Evolutionary conservation across 2,329 filamentous ascomycete species (phyloP), one percentile per base, ranked within the genome.

Genomic region (Tolypocladium inflatum): DNA sequence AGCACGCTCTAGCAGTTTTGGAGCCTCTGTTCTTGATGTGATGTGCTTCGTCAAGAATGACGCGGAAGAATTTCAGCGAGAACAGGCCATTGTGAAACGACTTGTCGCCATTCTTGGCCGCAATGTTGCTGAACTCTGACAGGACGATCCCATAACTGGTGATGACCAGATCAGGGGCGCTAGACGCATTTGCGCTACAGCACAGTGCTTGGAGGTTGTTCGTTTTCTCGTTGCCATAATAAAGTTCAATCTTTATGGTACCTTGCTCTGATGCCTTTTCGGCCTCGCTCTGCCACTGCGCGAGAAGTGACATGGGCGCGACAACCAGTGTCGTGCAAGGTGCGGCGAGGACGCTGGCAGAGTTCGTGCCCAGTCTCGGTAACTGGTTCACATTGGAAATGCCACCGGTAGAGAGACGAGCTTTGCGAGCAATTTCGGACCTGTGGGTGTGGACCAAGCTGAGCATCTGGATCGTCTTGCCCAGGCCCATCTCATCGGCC

Each of bases 401-500:
- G 10, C 64, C 62, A 3, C 61, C 62, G 10, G 59, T 62, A 37
- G 71, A 61, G 7, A 66, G 63, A n/a, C 74, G 73, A 23, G 74
- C 69, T 30, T 71, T 67, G 17, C 71, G 66, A 4, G 78, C 75
- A 17, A 77, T 68, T 26, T 87, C 79, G 4, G 85, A 87, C 61
- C 83, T 85, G 69, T 97, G 90, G 0, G 90, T 84, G 70, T 99
- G 94, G 6, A 99, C 83, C 55, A 99, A 77, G 73, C 91, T 94
- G 61, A 99, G 83, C 91, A 99, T 97, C 69, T 99, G 93, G 56
- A 99, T 97, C 0, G 94, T 99, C 76, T 99, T 99, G 39, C 94
- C 94, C 2, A 99, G 78, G 53, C 94, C 94, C 94, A 99, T 99
- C 73, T 97, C 89, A 67, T 99, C 94, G 10, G 94, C 94, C 48